Evolutionary conservation across 2,329 filamentous ascomycete genomes (phyloP).

Genomic region (Bisporella sp.): DNA sequence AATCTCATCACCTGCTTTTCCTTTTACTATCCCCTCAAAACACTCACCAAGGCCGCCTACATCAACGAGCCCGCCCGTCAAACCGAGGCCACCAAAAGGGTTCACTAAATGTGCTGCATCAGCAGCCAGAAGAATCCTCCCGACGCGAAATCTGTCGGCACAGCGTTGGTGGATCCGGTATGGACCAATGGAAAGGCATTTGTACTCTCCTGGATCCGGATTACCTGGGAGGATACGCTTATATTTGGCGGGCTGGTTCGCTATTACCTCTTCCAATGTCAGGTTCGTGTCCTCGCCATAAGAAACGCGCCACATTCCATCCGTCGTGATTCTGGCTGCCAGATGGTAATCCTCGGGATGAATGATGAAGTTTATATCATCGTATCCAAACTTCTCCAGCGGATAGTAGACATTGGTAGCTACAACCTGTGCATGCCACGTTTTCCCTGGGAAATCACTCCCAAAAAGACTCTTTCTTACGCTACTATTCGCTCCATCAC

Average conservation of each 20-base stretch:
- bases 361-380: slow-evolving; percentile 23
- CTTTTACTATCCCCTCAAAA: slow-evolving; percentile 33
- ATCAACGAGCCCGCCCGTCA: slow-evolving; percentile 59
- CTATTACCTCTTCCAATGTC: slow-evolving; percentile 43
- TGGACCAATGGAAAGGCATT: slow-evolving; percentile 43
- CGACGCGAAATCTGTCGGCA: slow-evolving; percentile 37
- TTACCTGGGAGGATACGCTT: slow-evolving; percentile 51
- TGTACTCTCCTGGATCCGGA: slow-evolving; percentile 51
- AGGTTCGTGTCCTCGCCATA: slow-evolving; percentile 52
- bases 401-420: too few species aligned
- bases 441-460: too few species aligned
- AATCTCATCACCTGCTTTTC: slow-evolving; percentile 28
- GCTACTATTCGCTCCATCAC: too few species aligned
- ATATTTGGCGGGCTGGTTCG: slow-evolving; percentile 48
- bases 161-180: slow-evolving; percentile 43
- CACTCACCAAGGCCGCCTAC: slow-evolving; percentile 55
- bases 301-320: slow-evolving; percentile 56
- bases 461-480: too few species aligned
- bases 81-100: slow-evolving; percentile 51
- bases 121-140: slow-evolving; percentile 38
- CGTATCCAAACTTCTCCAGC: too few species aligned
- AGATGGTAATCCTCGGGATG: slow-evolving; percentile 56
- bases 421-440: too few species aligned
- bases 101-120: slow-evolving; percentile 44
- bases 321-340: slow-evolving; percentile 51